Conservation (phyloP, 768 basidiomycete species). For the Thelephora ganbajun region DNA sequence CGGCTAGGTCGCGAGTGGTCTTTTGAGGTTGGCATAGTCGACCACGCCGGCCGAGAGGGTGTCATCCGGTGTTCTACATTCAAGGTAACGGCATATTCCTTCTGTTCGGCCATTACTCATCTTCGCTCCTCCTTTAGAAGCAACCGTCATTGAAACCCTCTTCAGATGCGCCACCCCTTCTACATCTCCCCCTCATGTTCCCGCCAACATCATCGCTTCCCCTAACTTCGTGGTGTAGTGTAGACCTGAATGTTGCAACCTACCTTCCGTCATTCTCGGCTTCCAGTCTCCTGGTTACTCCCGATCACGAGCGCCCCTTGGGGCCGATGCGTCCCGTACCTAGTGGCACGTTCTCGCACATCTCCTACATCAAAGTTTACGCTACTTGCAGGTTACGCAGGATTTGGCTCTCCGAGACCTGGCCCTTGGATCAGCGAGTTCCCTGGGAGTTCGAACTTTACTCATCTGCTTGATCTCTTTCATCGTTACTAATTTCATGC, state of each 20-base stretch:
- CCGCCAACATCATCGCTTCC: constrained; percentile 37
- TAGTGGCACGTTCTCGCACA: constrained; percentile 44
- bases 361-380: constrained; percentile 63
- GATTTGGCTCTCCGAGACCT: constrained; percentile 59
- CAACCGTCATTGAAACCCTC: constrained; percentile 33
- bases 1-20: constrained; percentile 56
- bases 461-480: constrained; percentile 3
- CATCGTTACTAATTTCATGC: no score
- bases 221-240: constrained; percentile 58
- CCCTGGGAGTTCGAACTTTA: constrained; percentile 77
- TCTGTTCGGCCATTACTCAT: not conserved
- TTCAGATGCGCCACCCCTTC: constrained; percentile 30
- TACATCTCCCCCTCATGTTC: constrained; percentile 61
- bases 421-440: constrained; percentile 27
- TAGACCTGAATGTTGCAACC: constrained; percentile 44
- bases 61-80: constrained; percentile 63
- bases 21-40: constrained; percentile 63
- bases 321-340: constrained; percentile 21
- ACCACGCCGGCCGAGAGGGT: constrained; percentile 44
- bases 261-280: constrained; percentile 51
- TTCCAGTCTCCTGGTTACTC: constrained; percentile 17
- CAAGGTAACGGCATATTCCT: constrained; percentile 35
- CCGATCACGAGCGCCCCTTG: constrained; percentile 3
- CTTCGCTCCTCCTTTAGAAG: constrained; percentile 26
- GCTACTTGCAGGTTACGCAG: constrained; percentile 65